Base-by-base conservation (phyloP, 768 basidiomycete genomes). In the Lactarius indigo region DNA sequence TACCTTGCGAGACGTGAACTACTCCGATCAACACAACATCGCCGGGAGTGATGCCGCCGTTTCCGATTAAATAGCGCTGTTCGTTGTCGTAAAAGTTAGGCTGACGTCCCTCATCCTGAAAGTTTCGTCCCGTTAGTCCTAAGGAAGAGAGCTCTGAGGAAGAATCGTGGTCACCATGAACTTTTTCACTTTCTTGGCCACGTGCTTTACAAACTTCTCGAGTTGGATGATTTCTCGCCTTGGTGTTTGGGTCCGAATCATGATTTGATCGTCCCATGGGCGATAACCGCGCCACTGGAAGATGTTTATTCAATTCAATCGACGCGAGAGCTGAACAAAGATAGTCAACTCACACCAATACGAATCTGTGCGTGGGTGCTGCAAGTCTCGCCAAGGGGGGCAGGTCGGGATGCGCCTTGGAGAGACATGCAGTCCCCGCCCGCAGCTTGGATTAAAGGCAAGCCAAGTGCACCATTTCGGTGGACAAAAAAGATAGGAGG, bases 401-500 rank as follows among this genome's bases (percentile, higher is more conserved):
- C 58, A 12, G 26, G 28, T 28, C 39, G 13, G 1, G 54, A 47
- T 15, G 62, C 66, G 10, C 28, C 57, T 18, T 8, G 52, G 30
- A 68, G 66, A 41, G 9, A 28, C 58, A 30, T 28, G 17, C 52
- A 44, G 17, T 60, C 1, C 9, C 62, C 62, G 1, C 5, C 62
- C 2, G 41, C 58, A 3, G 58, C 66, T 0, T 31, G 18, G 3
- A 1, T 50, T 30, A 68, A 47, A 20, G 42, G 33, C 6, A 68
- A 47, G 26, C 66, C 66, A 18, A 64, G 66, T 55, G 0, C 6
- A n/a, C 33, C 52, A 17, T 54, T 9, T 5, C 23, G 26, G 7
- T 55, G 23, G 52, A 56, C 8, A 26, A 68, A 68, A 23, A 68
- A 68, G n/a, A 68, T 60, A 6, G 66, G 66, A 9, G 63, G 54